Evolutionary conservation across 192 early-diverging fungal species (phyloP).

Genomic region (Backusella liffmaniae): DNA sequence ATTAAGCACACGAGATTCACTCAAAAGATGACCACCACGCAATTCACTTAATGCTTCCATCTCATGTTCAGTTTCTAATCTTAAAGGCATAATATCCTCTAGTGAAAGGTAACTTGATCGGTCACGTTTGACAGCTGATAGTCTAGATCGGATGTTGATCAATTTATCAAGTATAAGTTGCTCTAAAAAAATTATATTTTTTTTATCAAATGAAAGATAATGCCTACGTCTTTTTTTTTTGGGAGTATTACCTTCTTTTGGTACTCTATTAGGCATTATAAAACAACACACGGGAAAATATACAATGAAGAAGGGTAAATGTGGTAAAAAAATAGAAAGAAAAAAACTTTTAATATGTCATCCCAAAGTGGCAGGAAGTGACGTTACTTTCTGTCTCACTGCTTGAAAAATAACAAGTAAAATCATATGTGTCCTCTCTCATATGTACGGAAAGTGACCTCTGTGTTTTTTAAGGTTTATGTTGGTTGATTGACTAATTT

Average conservation of each 20-base stretch:
- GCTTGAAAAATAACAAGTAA: neutral
- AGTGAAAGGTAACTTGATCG: conserved; percentile 62
- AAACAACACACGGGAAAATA: neutral
- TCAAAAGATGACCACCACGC: conserved; percentile 18
- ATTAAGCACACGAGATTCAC: conserved; percentile 27
- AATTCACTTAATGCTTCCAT: conserved; percentile 37
- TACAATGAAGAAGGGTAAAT: neutral
- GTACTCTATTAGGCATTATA: conserved; percentile 24
- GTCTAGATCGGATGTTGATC: conserved; percentile 61
- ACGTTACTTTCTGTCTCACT: neutral
- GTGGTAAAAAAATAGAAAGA: neutral
- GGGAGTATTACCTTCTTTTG: conserved; percentile 15
- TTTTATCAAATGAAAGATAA: neutral
- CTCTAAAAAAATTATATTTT: conserved; percentile 32
- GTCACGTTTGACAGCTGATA: conserved; percentile 71
- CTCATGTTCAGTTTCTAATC: conserved; percentile 51
- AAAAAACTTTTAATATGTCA: neutral
- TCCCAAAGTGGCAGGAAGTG: neutral
- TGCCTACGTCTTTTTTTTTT: neutral
- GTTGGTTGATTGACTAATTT: neutral
- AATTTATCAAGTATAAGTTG: conserved; percentile 59
- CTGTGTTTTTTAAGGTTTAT: neutral
- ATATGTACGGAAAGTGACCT: no score
- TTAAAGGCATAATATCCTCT: conserved; percentile 58
- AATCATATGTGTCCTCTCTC: neutral